phyloP scores from a whole-genome alignment of 768 basidiomycete genomes.

The Ephemerocybe angulata region DNA sequence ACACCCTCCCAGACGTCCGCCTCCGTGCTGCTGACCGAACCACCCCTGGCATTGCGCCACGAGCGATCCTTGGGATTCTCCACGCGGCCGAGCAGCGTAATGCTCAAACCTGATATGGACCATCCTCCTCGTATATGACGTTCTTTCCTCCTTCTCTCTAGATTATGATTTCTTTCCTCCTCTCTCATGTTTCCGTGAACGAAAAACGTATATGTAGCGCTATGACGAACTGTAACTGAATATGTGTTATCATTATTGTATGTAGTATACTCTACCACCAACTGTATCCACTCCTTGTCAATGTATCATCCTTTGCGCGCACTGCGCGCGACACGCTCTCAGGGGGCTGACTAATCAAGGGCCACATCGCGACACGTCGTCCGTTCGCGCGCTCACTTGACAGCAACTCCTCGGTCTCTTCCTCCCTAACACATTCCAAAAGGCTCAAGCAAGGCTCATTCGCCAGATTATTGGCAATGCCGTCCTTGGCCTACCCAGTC shows the following conservation, averaged over 20 bases:
- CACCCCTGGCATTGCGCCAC: background rate
- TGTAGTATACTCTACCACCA: background rate
- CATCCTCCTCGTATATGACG: background rate
- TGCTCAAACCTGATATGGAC: background rate
- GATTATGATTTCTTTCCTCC: too few relatives aligned
- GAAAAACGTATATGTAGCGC: too few relatives aligned
- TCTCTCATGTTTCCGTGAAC: too few relatives aligned
- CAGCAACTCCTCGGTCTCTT: background rate
- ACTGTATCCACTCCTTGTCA: background rate
- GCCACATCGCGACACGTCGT: conserved; percentile 7
- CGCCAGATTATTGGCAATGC: conserved; percentile 47
- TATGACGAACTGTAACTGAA: too few relatives aligned
- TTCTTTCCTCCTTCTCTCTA: too few relatives aligned
- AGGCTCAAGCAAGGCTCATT: background rate
- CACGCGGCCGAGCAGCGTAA: background rate
- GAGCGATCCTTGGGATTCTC: background rate
- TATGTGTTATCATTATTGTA: background rate
- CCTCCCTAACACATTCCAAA: background rate
- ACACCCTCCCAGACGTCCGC: background rate
- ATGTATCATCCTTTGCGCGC: too few relatives aligned
- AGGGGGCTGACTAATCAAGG: background rate
- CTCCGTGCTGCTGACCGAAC: background rate
- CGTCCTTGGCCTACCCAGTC: conserved; percentile 63
- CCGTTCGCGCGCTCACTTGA: background rate
- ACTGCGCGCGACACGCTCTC: too few relatives aligned